Evolutionary conservation across 1,284 basidiomycete species (phyloP).

Genomic region (Ustilago curta): DNA sequence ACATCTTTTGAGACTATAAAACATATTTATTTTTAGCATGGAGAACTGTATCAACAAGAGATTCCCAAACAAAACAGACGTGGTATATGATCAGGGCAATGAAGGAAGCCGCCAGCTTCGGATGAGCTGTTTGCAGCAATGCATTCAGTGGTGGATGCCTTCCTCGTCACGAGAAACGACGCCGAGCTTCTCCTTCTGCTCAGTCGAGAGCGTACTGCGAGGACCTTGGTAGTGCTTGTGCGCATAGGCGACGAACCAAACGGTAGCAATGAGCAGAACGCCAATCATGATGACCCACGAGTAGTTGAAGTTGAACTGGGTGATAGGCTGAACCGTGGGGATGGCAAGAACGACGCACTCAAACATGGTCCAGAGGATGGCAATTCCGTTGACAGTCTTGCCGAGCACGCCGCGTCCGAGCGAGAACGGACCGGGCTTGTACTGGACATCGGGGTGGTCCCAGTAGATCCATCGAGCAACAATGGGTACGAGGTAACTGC

Average conservation of each 20-base stretch:
- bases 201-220: conserved; percentile 55
- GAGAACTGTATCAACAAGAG: conserved; percentile 14
- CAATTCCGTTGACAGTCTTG: conserved; percentile 76
- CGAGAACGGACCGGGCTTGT: conserved; percentile 89
- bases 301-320: conserved; percentile 54
- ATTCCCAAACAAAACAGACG: background rate
- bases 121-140: background rate
- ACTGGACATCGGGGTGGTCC: conserved; percentile 82
- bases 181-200: conserved; percentile 61
- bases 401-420: conserved; percentile 81
- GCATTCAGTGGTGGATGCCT: conserved; percentile 28
- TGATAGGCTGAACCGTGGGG: conserved; percentile 54
- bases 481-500: conserved; percentile 73
- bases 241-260: conserved; percentile 71
- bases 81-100: conserved; percentile 28
- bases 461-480: conserved; percentile 76
- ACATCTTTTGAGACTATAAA: conserved; percentile 8
- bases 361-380: conserved; percentile 73
- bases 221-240: conserved; percentile 71
- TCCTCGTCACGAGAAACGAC: conserved; percentile 53
- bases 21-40: conserved; percentile 12
- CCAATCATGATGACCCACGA: conserved; percentile 69
- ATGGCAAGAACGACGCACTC: conserved; percentile 65
- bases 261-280: conserved; percentile 69
- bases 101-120: background rate